Base-by-base conservation (phyloP, 2,329 filamentous ascomycete species). In the Coniochaeta sp. region DNA sequence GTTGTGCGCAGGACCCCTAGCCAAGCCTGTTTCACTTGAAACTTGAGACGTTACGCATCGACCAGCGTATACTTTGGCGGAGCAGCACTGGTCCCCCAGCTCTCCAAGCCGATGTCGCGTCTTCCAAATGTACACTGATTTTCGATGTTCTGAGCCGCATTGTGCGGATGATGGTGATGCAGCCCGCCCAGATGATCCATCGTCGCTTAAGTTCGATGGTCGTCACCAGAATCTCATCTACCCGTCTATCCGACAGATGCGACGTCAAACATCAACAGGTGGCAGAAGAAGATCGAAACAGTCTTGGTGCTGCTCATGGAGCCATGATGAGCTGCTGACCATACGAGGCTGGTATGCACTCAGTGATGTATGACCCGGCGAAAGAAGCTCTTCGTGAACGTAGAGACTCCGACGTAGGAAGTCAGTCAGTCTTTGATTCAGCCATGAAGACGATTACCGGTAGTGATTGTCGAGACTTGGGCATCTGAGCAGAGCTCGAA, bases 11-110 rank as follows among this genome's bases (percentile, higher is more conserved):
- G 17, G 66, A 63, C 61, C 66, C 68, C 62, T 59, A 67, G 63
- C 66, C 54, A 56, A 56, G 60, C 63, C 64, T 68, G 77, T 79
- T 76, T 79, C 74, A 74, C 67, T 64, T 77, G 78, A 80, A 79
- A 80, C 77, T 67, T 66, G 69, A 72, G 67, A 68, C 68, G 78
- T 81, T 72, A 16, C 47, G 47, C 24, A 24, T 17, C 11, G 47
- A 52, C 47, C 16, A 31, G 47, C 31, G 47, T 52, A 52, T 52
- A 52, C 47, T 17, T 52, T 28, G 22, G 14, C 14, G 12, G n/a
- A 6, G 22, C 28, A 31, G 11, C 3, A 52, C 12, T n/a, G 14
- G 47, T 47, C 43, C 43, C 47, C 19, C n/a, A 12, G 6, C 19
- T 31, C 12, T 31, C 19, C n/a, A 17, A 52, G 22, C 8, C 24